Evolutionary conservation across 164 flowering plant species (phyloP).

Genomic region (Kingdonia uniflora): DNA sequence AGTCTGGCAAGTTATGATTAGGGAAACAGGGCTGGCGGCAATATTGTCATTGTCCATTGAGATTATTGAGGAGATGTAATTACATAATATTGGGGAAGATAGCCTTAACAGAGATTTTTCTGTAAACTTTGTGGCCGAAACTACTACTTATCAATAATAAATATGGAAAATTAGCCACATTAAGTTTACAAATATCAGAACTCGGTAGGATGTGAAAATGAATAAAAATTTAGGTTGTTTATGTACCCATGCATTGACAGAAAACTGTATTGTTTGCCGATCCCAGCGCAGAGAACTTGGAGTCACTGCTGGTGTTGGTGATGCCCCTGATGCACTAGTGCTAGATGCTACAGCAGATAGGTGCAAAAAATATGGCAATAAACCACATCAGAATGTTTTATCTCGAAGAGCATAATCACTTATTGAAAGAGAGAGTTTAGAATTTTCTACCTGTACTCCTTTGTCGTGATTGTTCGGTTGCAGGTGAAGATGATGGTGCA

Average conservation of each 20-base stretch:
- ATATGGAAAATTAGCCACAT: too few relatives aligned
- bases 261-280: slow-evolving; percentile 78
- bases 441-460: slow-evolving; percentile 45
- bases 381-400: too few relatives aligned
- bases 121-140: too few relatives aligned
- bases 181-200: too few relatives aligned
- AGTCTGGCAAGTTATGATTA: too few relatives aligned
- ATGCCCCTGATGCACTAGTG: slow-evolving; percentile 48
- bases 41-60: too few relatives aligned
- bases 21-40: too few relatives aligned
- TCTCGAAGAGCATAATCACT: neutral
- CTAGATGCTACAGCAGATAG: slow-evolving; percentile 37
- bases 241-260: slow-evolving; percentile 93
- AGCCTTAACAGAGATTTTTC: too few relatives aligned
- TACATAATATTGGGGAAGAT: too few relatives aligned
- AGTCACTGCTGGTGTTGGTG: slow-evolving; percentile 35
- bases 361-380: too few relatives aligned
- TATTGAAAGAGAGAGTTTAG: neutral
- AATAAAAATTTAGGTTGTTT: neutral
- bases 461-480: slow-evolving; percentile 43
- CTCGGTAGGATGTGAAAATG: neutral
- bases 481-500: slow-evolving; percentile 39
- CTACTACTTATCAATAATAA: too few relatives aligned
- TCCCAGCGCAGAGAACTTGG: slow-evolving; percentile 71
- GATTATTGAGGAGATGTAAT: too few relatives aligned